A percentile compares a stretch with the other conserved stretches of the same genome.
Conservation (phyloP, 805 yeast species). For the Candida koratica region DNA sequence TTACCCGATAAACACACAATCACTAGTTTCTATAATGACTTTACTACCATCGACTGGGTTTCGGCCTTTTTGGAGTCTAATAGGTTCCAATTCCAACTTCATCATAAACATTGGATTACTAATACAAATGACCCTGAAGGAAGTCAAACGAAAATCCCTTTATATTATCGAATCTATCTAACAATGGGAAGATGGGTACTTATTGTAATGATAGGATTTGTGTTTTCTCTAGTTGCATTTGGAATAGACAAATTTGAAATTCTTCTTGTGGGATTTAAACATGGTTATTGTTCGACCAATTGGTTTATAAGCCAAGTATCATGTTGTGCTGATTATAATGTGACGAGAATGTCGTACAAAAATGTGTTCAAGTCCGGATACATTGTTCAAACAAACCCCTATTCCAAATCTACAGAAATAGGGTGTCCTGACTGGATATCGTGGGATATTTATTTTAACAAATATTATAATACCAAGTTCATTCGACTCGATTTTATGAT, state of each 20-base stretch:
- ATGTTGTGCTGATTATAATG: conserved; percentile 31
- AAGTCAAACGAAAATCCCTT: conserved; percentile 16
- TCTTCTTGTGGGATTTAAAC: conserved; percentile 46
- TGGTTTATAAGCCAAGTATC: conserved; percentile 42
- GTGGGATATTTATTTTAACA: conserved; percentile 37
- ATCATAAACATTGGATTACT: conserved; percentile 25
- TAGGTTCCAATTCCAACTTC: conserved; percentile 35
- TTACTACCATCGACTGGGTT: conserved; percentile 61
- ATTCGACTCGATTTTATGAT: conserved; percentile 31
- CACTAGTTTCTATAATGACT: conserved; percentile 51
- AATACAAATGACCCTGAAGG: conserved; percentile 1
- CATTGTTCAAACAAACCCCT: conserved; percentile 5
- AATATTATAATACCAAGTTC: conserved; percentile 7
- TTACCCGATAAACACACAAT: conserved; percentile 18
- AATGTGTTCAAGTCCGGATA: conserved; percentile 22
- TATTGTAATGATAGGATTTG: conserved; percentile 42
- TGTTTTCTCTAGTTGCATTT: conserved; percentile 48
- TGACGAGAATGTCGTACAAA: conserved; percentile 8
- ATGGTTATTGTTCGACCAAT: conserved; percentile 47
- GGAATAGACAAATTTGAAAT: conserved; percentile 46
- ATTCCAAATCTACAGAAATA: conserved; percentile 7
- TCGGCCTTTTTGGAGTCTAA: conserved; percentile 45
- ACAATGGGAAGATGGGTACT: conserved; percentile 48
- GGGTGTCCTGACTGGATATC: conserved; percentile 41
- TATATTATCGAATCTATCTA: conserved; percentile 27